Conservation (phyloP, 2,329 filamentous ascomycete species). For the Rutstroemia sp. region DNA sequence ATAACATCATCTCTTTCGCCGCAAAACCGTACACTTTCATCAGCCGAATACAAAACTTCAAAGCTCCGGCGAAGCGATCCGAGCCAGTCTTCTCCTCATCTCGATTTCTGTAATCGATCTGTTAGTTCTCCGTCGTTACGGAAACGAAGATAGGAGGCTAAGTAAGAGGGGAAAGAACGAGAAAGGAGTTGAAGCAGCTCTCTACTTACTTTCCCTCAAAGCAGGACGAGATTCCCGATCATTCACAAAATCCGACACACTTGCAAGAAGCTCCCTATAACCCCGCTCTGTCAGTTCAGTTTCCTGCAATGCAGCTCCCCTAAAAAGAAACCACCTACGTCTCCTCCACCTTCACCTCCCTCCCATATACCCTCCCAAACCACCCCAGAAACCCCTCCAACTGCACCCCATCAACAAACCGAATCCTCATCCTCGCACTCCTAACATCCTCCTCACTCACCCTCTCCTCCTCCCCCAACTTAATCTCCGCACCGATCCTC, state of each 20-base stretch:
- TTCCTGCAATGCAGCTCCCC: background rate
- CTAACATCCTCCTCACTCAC: background rate
- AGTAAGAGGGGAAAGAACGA: no score
- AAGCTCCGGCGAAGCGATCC: background rate
- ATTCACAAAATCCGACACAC: background rate
- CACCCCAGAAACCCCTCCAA: background rate
- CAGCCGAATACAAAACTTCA: no score
- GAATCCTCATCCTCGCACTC: conserved; percentile 3
- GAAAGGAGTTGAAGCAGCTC: no score
- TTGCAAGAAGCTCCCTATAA: background rate
- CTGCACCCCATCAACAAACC: background rate
- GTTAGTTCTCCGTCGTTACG: background rate
- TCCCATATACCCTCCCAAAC: background rate
- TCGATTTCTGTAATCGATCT: background rate
- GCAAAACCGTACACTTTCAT: no score
- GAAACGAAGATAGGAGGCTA: no score
- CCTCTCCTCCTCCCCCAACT: background rate
- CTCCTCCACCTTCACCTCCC: background rate
- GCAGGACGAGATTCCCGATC: background rate
- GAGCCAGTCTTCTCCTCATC: background rate
- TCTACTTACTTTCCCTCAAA: background rate
- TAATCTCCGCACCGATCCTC: background rate
- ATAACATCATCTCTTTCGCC: no score
- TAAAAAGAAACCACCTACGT: background rate
- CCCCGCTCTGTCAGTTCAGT: background rate